Evolutionary conservation across 176 grass and related monocot species (phyloP).

Genomic region (Zea luxurians): DNA sequence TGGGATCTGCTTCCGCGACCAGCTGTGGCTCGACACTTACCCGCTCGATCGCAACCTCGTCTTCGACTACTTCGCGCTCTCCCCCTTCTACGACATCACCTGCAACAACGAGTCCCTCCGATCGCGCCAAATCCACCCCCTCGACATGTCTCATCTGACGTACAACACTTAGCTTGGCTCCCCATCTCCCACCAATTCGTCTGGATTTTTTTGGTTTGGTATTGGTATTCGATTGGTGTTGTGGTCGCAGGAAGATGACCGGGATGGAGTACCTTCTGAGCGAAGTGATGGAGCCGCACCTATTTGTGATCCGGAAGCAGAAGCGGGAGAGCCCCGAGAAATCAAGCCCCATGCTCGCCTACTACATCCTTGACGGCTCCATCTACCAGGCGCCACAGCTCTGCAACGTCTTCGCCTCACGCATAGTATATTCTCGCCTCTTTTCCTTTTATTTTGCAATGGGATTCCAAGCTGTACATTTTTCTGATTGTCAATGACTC

Average conservation of each 20-base stretch:
- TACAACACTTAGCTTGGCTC: constrained; percentile 31
- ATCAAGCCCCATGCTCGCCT: constrained; percentile 62
- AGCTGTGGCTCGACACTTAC: constrained; percentile 96
- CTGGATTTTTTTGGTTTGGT: background rate
- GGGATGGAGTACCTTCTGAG: constrained; percentile 85
- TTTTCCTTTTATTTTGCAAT: background rate
- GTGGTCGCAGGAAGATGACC: constrained; percentile 76
- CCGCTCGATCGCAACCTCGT: constrained; percentile 95
- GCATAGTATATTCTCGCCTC: constrained; percentile 56
- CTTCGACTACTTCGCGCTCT: constrained; percentile 98
- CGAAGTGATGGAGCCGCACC: constrained; percentile 93
- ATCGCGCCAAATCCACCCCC: constrained; percentile 91
- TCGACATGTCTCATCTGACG: constrained; percentile 91
- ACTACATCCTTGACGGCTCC: constrained; percentile 95
- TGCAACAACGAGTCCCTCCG: constrained; percentile 95
- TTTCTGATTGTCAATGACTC: background rate
- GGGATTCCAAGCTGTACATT: background rate
- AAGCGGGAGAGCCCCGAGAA: constrained; percentile 80
- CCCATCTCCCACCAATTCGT: background rate
- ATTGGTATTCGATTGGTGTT: constrained; percentile 6
- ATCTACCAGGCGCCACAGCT: constrained; percentile 99
- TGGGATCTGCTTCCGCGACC: constrained; percentile 97
- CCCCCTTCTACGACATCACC: constrained; percentile 93
- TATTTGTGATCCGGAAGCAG: constrained; percentile 97
- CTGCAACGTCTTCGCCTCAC: constrained; percentile 84